Base-by-base conservation (phyloP, 257 asterid species). In the Nemophila menziesii region DNA sequence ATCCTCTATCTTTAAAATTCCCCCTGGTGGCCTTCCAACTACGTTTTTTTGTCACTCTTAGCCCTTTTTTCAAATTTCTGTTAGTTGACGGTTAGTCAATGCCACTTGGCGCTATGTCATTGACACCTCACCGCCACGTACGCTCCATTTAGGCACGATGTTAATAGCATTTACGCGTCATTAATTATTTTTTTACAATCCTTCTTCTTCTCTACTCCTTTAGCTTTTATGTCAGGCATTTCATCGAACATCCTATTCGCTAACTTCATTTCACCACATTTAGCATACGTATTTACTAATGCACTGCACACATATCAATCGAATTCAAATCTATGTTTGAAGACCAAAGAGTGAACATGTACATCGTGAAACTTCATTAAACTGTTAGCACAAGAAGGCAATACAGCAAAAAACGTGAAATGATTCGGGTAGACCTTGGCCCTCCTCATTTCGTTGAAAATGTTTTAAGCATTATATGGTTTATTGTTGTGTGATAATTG, bases 191-290 rank as follows among this genome's bases (percentile, higher is more conserved):
- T n/a, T n/a, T n/a, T n/a, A n/a, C n/a, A n/a, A n/a, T n/a, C n/a
- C n/a, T n/a, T n/a, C n/a, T n/a, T n/a, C n/a, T n/a, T n/a, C n/a
- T n/a, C n/a, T n/a, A n/a, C n/a, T n/a, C n/a, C n/a, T n/a, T n/a
- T n/a, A n/a, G n/a, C n/a, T n/a, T 64, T 71, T 39, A 73, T 70
- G 1, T 57, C 70, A 10, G 73, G 73, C 82, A 74, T 74, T 67
- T 71, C 71, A 24, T 61, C 73, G 11, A 74, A 74, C 71, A 67
- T 16, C 11, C 1, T 43, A 51, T 47, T 34, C 1, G 74, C 80
- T 13, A 21, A 20, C 14, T 5, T 15, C 40, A 55, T 44, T 6
- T 58, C 71, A 24, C 69, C 71, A 3, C 56, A 61, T 22, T 61
- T 71, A 0, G 69, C 67, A 36, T 74, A 67, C 79, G 64, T 58